phyloP scores from a whole-genome alignment of 768 basidiomycete genomes.

The Stropharia rugosoannulata region DNA sequence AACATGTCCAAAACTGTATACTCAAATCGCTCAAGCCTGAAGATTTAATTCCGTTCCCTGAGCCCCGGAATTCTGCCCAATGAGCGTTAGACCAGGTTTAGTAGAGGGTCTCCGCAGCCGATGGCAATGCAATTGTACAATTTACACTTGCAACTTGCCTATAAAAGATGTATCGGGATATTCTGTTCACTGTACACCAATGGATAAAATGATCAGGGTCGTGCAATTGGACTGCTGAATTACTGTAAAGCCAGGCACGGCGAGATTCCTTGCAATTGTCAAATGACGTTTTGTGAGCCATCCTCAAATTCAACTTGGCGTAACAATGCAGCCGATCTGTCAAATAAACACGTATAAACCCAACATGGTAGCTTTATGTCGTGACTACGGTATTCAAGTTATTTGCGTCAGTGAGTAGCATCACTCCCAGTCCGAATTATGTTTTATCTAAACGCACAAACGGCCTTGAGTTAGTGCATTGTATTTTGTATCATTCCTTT shows the following conservation, averaged over 20 bases:
- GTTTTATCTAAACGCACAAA: background rate
- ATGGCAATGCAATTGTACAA: slow-evolving; percentile 10
- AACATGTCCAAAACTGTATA: slow-evolving; percentile 23
- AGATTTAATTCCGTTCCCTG: slow-evolving; percentile 23
- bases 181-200: background rate
- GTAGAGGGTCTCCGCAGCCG: slow-evolving; percentile 20
- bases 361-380: background rate
- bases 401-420: background rate
- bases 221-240: slow-evolving; percentile 6
- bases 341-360: slow-evolving; percentile 2
- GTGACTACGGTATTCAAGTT: slow-evolving; percentile 3
- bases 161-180: slow-evolving; percentile 19
- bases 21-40: slow-evolving; percentile 11
- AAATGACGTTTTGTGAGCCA: slow-evolving; percentile 15
- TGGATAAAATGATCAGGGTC: slow-evolving; percentile 19
- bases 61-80: slow-evolving; percentile 20
- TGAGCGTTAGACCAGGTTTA: slow-evolving; percentile 12
- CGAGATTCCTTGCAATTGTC: slow-evolving; percentile 2
- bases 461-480: background rate
- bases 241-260: slow-evolving; percentile 7
- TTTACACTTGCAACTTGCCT: slow-evolving; percentile 7
- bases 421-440: background rate
- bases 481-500: slow-evolving; percentile 6
- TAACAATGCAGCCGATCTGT: slow-evolving; percentile 11
- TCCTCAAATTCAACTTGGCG: background rate